These are phyloP conservation scores for Populus hybrid DNA, from an alignment of 441 rosid genomes.

Conservation along the genomic window DNA sequence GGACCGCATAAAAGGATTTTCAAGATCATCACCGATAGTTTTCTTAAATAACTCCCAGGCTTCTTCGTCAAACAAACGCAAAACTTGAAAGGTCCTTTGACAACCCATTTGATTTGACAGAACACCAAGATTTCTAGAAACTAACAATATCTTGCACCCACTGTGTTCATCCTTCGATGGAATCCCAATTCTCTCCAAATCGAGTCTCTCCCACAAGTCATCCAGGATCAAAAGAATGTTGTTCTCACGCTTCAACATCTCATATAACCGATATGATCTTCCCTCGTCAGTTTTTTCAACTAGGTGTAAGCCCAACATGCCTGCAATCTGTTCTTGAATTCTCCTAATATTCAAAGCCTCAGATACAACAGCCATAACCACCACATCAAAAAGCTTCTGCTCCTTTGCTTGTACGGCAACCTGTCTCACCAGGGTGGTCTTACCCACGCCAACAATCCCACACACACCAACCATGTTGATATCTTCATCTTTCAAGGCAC, in stretches of 20 bases:
- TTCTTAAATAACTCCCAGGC: conserved; percentile 19
- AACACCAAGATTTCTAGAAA: not conserved
- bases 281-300: conserved; percentile 1
- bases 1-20: not conserved
- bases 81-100: not conserved
- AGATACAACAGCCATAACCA: conserved; percentile 7
- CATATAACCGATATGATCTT: conserved; percentile 16
- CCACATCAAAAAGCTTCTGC: conserved; percentile 2
- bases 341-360: conserved; percentile 15
- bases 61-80: conserved; percentile 5
- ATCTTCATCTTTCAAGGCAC: not conserved
- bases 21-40: not conserved
- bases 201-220: conserved; percentile 16
- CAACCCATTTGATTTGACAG: conserved; percentile 3
- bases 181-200: conserved; percentile 18
- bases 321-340: not conserved
- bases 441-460: not conserved
- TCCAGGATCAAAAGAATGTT: conserved; percentile 20
- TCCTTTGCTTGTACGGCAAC: conserved; percentile 1
- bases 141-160: conserved; percentile 2
- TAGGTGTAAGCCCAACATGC: conserved; percentile 12
- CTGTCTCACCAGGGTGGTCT: not conserved
- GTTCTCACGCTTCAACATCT: conserved; percentile 2
- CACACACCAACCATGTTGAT: conserved; percentile 7
- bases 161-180: not conserved